phyloP scores from a whole-genome alignment of 176 grass and related monocot genomes.

The Secale cereale region DNA sequence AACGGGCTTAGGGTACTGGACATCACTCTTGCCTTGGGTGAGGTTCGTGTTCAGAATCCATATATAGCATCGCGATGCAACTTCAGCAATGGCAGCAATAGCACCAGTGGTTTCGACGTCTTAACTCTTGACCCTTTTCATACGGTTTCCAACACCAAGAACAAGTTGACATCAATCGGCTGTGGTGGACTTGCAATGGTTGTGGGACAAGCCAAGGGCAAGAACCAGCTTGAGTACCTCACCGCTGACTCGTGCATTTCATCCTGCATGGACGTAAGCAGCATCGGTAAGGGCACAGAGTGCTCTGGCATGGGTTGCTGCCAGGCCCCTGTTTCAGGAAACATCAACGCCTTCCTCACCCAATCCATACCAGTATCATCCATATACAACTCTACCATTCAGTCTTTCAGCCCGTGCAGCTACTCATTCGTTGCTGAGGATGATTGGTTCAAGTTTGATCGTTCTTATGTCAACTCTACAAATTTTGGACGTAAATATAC shows the following conservation, averaged over 20 bases:
- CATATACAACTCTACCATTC: not conserved
- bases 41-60: not conserved
- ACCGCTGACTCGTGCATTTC: not conserved
- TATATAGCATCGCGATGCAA: not conserved
- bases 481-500: not conserved
- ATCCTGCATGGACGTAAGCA: not conserved
- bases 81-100: too few species aligned
- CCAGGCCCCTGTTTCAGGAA: not conserved
- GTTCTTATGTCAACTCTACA: not conserved
- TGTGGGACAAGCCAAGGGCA: not conserved
- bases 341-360: not conserved
- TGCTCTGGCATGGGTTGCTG: not conserved
- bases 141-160: not conserved
- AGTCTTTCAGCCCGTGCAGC: conserved; percentile 13
- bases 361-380: not conserved
- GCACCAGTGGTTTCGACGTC: not conserved
- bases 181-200: not conserved
- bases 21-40: not conserved
- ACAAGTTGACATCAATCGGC: not conserved
- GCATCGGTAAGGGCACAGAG: not conserved
- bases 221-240: not conserved
- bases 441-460: not conserved
- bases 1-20: not conserved
- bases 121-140: not conserved
- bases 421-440: not conserved